Conservation (phyloP, 768 basidiomycete species). For the Termitomyces sp. region DNA sequence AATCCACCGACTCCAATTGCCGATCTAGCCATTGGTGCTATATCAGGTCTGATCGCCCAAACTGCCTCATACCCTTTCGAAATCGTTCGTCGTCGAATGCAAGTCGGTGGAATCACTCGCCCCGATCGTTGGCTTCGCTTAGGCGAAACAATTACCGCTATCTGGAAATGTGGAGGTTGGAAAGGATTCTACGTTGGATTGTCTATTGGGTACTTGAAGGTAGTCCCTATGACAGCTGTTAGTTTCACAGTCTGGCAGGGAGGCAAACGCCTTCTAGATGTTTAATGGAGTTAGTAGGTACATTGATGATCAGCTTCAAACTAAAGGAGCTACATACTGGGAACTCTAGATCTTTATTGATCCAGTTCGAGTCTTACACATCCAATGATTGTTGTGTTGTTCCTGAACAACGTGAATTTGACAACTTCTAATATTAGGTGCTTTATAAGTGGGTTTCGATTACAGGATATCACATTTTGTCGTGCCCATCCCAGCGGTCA, state of each 20-base stretch:
- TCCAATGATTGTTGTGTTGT: constrained; percentile 7
- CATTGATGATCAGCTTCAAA: constrained; percentile 12
- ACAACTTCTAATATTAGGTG: constrained; percentile 5
- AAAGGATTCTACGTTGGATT: constrained; percentile 90
- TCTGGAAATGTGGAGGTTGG: constrained; percentile 71
- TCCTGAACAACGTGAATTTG: constrained; percentile 13
- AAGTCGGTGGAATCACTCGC: constrained; percentile 81
- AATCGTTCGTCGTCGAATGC: constrained; percentile 87
- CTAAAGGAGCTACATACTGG: constrained; percentile 5
- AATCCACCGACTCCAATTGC: constrained; percentile 40
- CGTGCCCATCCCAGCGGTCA: background rate
- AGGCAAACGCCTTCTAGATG: constrained; percentile 52
- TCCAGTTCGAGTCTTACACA: constrained; percentile 6
- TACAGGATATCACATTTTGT: background rate
- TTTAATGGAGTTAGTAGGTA: constrained; percentile 22
- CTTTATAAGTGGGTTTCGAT: background rate
- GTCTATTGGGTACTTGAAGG: constrained; percentile 88
- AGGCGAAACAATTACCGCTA: constrained; percentile 65
- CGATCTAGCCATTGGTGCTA: constrained; percentile 79
- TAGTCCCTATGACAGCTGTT: constrained; percentile 94
- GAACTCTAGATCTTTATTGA: background rate
- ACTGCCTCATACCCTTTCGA: constrained; percentile 95
- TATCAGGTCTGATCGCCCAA: constrained; percentile 82
- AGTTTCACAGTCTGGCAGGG: constrained; percentile 90
- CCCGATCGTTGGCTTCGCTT: constrained; percentile 77